phyloP scores from a whole-genome alignment of 495 filamentous ascomycete genomes.

The Podospora conica region DNA sequence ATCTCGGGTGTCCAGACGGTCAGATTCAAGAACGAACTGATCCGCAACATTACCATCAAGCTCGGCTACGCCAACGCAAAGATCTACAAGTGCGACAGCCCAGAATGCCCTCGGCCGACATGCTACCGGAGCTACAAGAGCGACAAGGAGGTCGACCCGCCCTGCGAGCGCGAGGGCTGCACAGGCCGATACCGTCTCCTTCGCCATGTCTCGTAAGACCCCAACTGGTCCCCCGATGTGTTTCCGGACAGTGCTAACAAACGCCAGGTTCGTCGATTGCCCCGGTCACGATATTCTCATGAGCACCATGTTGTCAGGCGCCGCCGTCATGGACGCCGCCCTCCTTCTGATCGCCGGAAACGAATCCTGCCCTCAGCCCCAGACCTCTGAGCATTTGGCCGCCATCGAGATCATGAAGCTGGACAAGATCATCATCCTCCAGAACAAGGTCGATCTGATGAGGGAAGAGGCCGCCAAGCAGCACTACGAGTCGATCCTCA shows the following conservation, averaged over 20 bases:
- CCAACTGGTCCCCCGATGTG: not conserved
- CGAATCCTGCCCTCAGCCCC: slow-evolving; percentile 97
- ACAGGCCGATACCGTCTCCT: slow-evolving; percentile 74
- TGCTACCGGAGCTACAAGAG: slow-evolving; percentile 98
- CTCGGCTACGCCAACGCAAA: slow-evolving; percentile 99
- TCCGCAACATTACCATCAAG: slow-evolving; percentile 99
- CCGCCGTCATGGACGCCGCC: slow-evolving; percentile 98
- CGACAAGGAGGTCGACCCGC: slow-evolving; percentile 94
- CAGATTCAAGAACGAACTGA: slow-evolving; percentile 98
- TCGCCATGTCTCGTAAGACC: slow-evolving; percentile 76
- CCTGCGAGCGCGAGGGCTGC: slow-evolving; percentile 91
- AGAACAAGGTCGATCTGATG: slow-evolving; percentile 99
- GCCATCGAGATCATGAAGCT: slow-evolving; percentile 99
- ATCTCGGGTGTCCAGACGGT: slow-evolving; percentile 98
- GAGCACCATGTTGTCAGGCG: slow-evolving; percentile 99
- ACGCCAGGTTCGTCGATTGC: slow-evolving; percentile 84
- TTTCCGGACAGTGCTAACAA: slow-evolving; percentile 7
- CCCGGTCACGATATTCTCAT: slow-evolving; percentile 99
- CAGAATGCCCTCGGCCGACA: slow-evolving; percentile 81
- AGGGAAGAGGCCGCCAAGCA: slow-evolving; percentile 83
- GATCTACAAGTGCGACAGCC: slow-evolving; percentile 96
- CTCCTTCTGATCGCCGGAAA: slow-evolving; percentile 96
- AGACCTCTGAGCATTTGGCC: slow-evolving; percentile 96
- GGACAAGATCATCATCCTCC: slow-evolving; percentile 95
- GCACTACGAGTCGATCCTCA: slow-evolving; percentile 92